A percentile compares a stretch with the other conserved stretches of the same genome.
These are phyloP conservation scores for Fusarium papillatum DNA, from an alignment of 2,329 filamentous ascomycete species.

Conservation along the genomic window DNA sequence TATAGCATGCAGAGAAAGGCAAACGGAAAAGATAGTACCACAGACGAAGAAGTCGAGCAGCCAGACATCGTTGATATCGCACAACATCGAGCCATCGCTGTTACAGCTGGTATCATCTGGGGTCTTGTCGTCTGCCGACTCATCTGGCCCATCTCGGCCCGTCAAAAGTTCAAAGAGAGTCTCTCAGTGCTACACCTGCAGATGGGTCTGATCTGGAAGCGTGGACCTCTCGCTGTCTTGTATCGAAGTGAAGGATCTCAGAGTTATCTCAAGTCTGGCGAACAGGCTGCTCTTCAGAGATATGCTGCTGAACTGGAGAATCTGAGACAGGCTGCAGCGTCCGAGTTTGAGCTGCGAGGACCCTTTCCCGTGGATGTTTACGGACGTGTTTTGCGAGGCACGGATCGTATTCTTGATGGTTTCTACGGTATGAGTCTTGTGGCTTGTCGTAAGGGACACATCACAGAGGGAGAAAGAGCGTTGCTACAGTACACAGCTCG, in stretches of 20 bases:
- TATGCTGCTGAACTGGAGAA: constrained; percentile 77
- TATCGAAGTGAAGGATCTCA: constrained; percentile 73
- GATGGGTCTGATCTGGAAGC: constrained; percentile 96
- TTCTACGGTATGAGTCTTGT: constrained; percentile 98
- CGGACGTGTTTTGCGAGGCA: constrained; percentile 81
- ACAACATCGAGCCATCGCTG: constrained; percentile 87
- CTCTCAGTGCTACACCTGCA: constrained; percentile 91
- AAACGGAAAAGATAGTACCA: constrained; percentile 74
- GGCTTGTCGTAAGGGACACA: constrained; percentile 82
- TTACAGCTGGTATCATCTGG: constrained; percentile 92
- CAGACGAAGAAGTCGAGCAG: constrained; percentile 86
- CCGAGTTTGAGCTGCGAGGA: constrained; percentile 89
- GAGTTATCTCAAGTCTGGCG: constrained; percentile 67
- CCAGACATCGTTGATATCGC: constrained; percentile 91
- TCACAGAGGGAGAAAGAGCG: constrained; percentile 84
- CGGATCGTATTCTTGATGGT: constrained; percentile 87
- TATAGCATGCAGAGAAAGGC: constrained; percentile 88
- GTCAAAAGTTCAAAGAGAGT: constrained; percentile 89
- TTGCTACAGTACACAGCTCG: constrained; percentile 83
- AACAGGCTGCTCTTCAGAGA: constrained; percentile 22
- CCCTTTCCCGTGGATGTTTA: constrained; percentile 85
- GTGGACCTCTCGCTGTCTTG: constrained; percentile 85
- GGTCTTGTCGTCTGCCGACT: constrained; percentile 90
- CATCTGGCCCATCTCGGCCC: constrained; percentile 93
- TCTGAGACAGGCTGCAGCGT: constrained; percentile 77